A percentile compares a stretch with the other conserved stretches of the same genome.
Evolutionary conservation across 1,284 basidiomycete species (phyloP).

Genomic region (Mycosarcoma maydis): DNA sequence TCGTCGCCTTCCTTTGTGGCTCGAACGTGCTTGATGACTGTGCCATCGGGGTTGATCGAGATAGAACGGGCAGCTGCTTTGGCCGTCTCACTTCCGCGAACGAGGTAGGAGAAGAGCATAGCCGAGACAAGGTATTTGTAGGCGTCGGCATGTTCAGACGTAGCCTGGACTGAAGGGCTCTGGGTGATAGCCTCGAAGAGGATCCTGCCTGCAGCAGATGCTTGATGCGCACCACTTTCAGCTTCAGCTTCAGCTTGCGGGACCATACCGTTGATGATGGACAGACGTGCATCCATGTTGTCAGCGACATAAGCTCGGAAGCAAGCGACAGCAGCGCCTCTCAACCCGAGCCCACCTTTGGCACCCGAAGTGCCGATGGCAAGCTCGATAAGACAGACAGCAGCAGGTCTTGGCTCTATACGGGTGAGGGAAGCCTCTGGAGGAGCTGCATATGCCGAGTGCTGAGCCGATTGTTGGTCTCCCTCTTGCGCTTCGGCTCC

Average conservation of each 20-base stretch:
- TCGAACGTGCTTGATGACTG: slow-evolving; percentile 19
- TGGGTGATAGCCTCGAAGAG: slow-evolving; percentile 71
- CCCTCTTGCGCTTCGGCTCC: slow-evolving; percentile 8
- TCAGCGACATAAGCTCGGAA: slow-evolving; percentile 64
- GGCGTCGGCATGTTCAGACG: slow-evolving; percentile 67
- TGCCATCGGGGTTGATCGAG: slow-evolving; percentile 65
- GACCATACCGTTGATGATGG: slow-evolving; percentile 71
- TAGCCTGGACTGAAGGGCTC: slow-evolving; percentile 59
- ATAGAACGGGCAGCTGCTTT: slow-evolving; percentile 71
- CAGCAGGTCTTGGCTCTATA: slow-evolving; percentile 41
- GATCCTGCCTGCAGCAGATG: slow-evolving; percentile 68
- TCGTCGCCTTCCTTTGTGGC: slow-evolving; percentile 24
- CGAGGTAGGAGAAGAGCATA: slow-evolving; percentile 69
- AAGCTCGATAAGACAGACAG: slow-evolving; percentile 42
- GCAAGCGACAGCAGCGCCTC: slow-evolving; percentile 56
- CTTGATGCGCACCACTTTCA: slow-evolving; percentile 45
- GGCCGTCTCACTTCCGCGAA: slow-evolving; percentile 71
- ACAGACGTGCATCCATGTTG: slow-evolving; percentile 68
- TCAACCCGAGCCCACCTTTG: slow-evolving; percentile 50
- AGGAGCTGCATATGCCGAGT: slow-evolving; percentile 3
- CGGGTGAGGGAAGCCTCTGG: slow-evolving; percentile 30
- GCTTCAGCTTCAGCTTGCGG: slow-evolving; percentile 10
- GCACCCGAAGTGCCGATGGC: slow-evolving; percentile 51
- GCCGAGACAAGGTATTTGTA: slow-evolving; percentile 67
- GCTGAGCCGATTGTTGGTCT: slow-evolving; percentile 7